These are phyloP conservation scores for Acer yangbiense DNA, from an alignment of 345 rosid genomes.

Conservation along the genomic window DNA sequence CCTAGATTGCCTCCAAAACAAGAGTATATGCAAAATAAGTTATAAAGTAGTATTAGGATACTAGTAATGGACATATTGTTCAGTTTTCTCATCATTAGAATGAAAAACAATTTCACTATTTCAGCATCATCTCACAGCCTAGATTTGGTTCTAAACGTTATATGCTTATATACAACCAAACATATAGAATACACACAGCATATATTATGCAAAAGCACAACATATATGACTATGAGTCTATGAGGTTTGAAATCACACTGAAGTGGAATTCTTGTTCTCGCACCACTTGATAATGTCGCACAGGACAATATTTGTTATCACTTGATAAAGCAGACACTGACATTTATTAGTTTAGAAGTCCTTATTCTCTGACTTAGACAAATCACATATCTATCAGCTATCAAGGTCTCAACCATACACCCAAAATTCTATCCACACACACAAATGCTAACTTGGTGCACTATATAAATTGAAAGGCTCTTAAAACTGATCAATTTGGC, in stretches of 20 bases:
- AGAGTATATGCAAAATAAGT: not conserved
- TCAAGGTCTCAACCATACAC: not conserved
- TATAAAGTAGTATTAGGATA: constrained; percentile 1
- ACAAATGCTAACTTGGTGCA: not conserved
- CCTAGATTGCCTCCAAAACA: not conserved
- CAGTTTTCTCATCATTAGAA: constrained; percentile 7
- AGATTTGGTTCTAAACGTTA: not conserved
- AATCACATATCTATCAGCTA: constrained; percentile 1
- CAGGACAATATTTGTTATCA: not conserved
- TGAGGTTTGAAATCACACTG: not conserved
- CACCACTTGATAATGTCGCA: not conserved
- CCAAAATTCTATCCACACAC: not conserved
- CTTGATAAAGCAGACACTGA: not conserved
- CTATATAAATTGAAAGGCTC: not conserved
- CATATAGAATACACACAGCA: not conserved
- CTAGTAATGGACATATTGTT: not conserved
- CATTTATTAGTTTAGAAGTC: not conserved
- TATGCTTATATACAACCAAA: not conserved
- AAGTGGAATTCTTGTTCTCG: not conserved
- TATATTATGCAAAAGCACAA: not conserved
- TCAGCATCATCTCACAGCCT: not conserved
- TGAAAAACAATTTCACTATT: not conserved
- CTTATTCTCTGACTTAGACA: not conserved
- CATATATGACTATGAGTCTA: not conserved
- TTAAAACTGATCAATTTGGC: not conserved